These are phyloP conservation scores for Thelonectria olida DNA, from an alignment of 2,329 filamentous ascomycete genomes.

Conservation along the genomic window DNA sequence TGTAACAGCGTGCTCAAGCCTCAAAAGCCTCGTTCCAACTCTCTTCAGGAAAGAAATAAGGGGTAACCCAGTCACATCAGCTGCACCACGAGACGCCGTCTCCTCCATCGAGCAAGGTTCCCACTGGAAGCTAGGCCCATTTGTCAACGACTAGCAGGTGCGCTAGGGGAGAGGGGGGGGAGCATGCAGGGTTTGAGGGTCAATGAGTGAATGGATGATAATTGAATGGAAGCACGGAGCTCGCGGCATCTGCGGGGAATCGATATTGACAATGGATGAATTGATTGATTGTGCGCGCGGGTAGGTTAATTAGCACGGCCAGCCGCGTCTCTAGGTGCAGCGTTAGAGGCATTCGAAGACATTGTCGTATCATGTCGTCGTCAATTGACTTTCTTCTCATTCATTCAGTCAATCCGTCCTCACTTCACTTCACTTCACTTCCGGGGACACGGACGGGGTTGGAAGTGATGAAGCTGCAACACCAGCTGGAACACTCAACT, in stretches of 20 bases:
- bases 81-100: conserved; percentile 11
- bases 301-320: not conserved
- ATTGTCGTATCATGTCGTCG: not conserved
- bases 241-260: conserved; percentile 20
- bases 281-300: not conserved
- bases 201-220: no score
- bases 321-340: no score
- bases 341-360: no score
- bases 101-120: conserved; percentile 4
- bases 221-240: conserved; percentile 2
- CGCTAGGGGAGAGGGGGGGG: not conserved
- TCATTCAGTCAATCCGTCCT: no score
- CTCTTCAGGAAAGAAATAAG: conserved; percentile 12
- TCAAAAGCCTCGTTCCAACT: not conserved
- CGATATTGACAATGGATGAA: not conserved
- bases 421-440: no score
- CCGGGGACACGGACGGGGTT: no score
- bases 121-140: no score
- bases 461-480: conserved; percentile 16
- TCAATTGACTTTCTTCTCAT: not conserved
- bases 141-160: no score
- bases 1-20: not conserved
- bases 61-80: conserved; percentile 13
- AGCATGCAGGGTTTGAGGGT: not conserved
- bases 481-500: conserved; percentile 11